Conservation (phyloP, 1,284 basidiomycete genomes). For the Ustilago hordei region DNA sequence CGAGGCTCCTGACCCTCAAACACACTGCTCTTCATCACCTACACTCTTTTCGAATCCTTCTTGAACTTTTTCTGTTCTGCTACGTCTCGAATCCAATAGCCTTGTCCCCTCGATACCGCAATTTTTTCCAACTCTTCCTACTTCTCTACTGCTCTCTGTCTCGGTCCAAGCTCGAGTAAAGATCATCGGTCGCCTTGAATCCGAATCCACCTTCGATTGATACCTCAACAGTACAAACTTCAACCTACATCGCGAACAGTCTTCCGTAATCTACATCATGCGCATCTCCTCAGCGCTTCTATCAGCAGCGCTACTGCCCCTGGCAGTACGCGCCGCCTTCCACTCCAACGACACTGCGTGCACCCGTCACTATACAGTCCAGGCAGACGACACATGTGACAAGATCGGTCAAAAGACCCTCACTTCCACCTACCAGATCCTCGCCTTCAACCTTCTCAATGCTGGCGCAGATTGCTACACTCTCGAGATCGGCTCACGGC, state of each 20-base stretch:
- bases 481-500: conserved; percentile 74
- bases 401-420: conserved; percentile 76
- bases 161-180: too few species aligned
- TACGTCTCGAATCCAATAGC: background rate
- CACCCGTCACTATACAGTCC: conserved; percentile 75
- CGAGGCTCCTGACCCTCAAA: background rate
- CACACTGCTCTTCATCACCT: conserved; percentile 48
- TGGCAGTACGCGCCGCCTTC: conserved; percentile 38
- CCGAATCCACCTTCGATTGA: too few species aligned
- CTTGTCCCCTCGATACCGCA: background rate
- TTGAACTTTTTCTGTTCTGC: background rate
- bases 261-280: conserved; percentile 16
- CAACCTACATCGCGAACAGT: background rate
- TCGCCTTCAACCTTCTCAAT: conserved; percentile 73
- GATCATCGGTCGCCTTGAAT: too few species aligned
- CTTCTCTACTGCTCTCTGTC: background rate
- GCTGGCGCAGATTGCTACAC: conserved; percentile 76
- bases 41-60: conserved; percentile 26
- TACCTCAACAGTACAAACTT: too few species aligned
- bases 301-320: conserved; percentile 25
- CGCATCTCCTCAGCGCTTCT: conserved; percentile 21
- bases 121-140: background rate
- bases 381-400: conserved; percentile 77
- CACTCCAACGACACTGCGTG: conserved; percentile 71
- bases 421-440: conserved; percentile 82